Conservation (phyloP, 441 rosid genomes). For the Populus hybrid region DNA sequence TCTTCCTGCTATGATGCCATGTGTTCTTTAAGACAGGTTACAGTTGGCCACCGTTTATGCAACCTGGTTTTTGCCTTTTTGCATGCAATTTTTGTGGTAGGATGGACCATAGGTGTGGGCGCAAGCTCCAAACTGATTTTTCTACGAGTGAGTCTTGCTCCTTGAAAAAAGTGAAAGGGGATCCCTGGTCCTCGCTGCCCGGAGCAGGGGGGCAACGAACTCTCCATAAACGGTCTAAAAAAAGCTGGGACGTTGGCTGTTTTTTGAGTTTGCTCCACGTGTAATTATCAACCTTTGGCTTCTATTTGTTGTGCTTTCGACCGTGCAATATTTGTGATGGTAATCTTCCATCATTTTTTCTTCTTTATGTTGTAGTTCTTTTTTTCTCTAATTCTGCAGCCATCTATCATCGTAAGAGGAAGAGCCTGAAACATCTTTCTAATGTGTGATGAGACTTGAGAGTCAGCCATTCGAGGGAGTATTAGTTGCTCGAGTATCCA, state of each 20-base stretch:
- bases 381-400: neutral
- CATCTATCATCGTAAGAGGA: neutral
- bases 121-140: neutral
- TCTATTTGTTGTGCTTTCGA: neutral
- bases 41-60: constrained; percentile 3
- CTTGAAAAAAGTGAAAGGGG: neutral
- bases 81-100: neutral
- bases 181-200: neutral
- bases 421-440: neutral
- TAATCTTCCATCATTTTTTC: no score
- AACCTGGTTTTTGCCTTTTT: neutral
- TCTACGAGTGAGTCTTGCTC: neutral
- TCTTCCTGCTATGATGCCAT: constrained; percentile 3
- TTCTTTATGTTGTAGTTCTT: neutral
- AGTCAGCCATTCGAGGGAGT: no score
- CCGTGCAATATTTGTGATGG: neutral
- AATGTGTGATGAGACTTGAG: neutral
- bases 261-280: neutral
- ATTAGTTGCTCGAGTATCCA: neutral
- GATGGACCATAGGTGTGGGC: no score
- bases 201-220: neutral
- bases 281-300: neutral
- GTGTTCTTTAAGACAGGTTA: neutral
- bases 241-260: neutral
- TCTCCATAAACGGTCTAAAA: neutral